Base-by-base conservation (phyloP, 768 basidiomycete genomes). In the Termitomyces sp. region DNA sequence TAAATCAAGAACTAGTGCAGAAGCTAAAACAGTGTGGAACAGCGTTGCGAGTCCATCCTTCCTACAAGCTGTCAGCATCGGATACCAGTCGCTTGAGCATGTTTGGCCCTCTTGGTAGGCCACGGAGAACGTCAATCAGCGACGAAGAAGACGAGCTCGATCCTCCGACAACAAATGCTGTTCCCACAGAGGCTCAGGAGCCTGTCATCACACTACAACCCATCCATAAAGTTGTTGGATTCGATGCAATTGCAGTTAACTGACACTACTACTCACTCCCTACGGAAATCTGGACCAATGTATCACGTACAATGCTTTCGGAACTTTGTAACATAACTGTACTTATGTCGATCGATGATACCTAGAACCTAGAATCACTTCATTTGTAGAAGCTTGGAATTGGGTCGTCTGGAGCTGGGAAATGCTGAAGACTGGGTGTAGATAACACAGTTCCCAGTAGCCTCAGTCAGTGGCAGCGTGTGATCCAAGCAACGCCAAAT, bases 1-100 rank as follows among this genome's bases (percentile, higher is more conserved):
- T 97, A 50, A 82, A 90, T 60, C 73, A 75, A 38, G 79, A 84
- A 41, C 70, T 86, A 37, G 79, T 87, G 41, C 72, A 71, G 49
- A 72, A 75, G 22, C 73, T 93, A 32, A 71, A 71, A 19, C 80
- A 80, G 28, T 80, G 77, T 43, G 79, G 79, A 1, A 68, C 74
- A 41, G 67, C 74, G 10, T 72, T 90, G 44, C 77, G 77, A 56
- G 78, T 78, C 14, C 73, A 72, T 54, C 75, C 74, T 0, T 69
- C 66, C 9, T 74, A 74, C 65, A 76, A 75, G 55, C 69, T 74
- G 46, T 70, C 77, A 8, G 71, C 57, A 22, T 58, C 54, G 51
- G 70, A 78, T 47, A 68, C 71, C 5, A 74, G 75, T 54, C 79
- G 84, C 2, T 75, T 85, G 60, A 87, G 85, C 60, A 81, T 87